These are phyloP conservation scores for Saccharomycopsis selenospora DNA, from an alignment of 805 yeast genomes.

Conservation along the genomic window DNA sequence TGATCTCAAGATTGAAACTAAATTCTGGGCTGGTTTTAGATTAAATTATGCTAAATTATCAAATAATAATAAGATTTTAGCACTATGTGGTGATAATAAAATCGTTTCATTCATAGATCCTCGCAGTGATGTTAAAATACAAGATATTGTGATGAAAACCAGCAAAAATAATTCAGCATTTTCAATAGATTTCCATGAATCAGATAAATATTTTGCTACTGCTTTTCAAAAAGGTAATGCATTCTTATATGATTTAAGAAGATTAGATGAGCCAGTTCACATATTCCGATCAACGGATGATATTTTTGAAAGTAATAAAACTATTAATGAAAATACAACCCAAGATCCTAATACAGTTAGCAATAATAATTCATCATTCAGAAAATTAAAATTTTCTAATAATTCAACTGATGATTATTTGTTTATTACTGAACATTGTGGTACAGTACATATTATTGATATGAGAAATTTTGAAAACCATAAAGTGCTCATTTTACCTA, in stretches of 20 bases:
- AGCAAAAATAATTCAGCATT: conserved; percentile 58
- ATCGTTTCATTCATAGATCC: conserved; percentile 53
- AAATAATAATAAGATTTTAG: conserved; percentile 50
- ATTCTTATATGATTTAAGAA: conserved; percentile 68
- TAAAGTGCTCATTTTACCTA: conserved; percentile 67
- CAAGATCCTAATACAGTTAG: too few species aligned
- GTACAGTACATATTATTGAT: conserved; percentile 80
- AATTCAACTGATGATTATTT: conserved; percentile 65
- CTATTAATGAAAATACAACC: conserved; percentile 31
- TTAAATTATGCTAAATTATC: conserved; percentile 68
- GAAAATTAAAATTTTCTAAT: conserved; percentile 44
- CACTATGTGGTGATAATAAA: conserved; percentile 74
- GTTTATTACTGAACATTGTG: conserved; percentile 75
- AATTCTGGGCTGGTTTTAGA: conserved; percentile 51
- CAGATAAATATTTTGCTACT: conserved; percentile 66
- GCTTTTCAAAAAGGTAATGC: conserved; percentile 85
- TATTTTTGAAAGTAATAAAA: background rate
- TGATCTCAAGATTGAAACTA: conserved; percentile 36
- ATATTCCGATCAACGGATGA: conserved; percentile 52
- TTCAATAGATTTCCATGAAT: conserved; percentile 71
- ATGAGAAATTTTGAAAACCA: conserved; percentile 66
- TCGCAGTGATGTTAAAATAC: conserved; percentile 7
- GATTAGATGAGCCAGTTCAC: conserved; percentile 44
- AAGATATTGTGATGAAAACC: conserved; percentile 3
- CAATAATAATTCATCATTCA: conserved; percentile 35